phyloP scores from a whole-genome alignment of 805 yeast genomes.

The Zygotorulaspora florentina region DNA sequence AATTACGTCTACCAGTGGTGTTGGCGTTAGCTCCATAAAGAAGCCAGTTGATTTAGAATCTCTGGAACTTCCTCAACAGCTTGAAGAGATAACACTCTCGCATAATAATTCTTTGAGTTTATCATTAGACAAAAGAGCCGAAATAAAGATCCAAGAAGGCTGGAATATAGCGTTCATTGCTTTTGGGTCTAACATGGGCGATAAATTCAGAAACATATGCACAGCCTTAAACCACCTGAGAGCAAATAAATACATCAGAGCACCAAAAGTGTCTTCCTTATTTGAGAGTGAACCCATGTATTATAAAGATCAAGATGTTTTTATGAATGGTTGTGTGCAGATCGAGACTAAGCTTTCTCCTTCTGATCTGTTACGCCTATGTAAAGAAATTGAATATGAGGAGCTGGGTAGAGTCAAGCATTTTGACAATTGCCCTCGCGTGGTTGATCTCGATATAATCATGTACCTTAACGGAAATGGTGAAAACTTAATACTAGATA shows the following conservation, averaged over 20 bases:
- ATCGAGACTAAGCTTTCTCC: constrained; percentile 63
- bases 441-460: constrained; percentile 84
- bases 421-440: constrained; percentile 87
- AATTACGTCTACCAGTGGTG: constrained; percentile 78
- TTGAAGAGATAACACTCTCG: constrained; percentile 5
- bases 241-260: constrained; percentile 39
- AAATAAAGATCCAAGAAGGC: neutral
- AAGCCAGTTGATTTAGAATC: constrained; percentile 38
- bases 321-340: constrained; percentile 77
- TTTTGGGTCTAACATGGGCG: constrained; percentile 85
- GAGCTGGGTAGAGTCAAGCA: constrained; percentile 66
- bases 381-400: constrained; percentile 77
- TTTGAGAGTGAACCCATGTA: constrained; percentile 95
- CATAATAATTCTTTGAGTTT: constrained; percentile 32
- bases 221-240: constrained; percentile 46
- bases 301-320: constrained; percentile 69
- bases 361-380: constrained; percentile 49
- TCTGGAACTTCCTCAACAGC: neutral
- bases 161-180: constrained; percentile 61
- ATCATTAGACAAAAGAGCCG: constrained; percentile 28
- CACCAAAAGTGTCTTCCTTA: constrained; percentile 66
- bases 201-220: constrained; percentile 57
- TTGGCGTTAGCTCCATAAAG: constrained; percentile 74
- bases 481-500: constrained; percentile 44
- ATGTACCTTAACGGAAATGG: constrained; percentile 45